Conservation (phyloP, 2,329 filamentous ascomycete genomes). For the Trichoderma endophyticum region DNA sequence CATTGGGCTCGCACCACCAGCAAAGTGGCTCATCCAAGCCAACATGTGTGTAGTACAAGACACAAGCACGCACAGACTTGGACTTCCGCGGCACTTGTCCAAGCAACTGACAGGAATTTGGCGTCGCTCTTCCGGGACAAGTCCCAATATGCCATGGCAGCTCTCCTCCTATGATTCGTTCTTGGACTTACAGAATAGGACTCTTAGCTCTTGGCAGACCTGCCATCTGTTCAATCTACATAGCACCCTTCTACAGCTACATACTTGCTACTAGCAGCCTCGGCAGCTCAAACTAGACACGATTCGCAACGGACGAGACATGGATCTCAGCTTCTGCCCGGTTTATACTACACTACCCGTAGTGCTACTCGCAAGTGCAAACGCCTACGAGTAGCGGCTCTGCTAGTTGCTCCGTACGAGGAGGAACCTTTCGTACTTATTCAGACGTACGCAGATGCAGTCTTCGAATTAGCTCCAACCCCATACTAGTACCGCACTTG, state of each 20-base stretch:
- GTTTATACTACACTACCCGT: neutral
- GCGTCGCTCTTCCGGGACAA: neutral
- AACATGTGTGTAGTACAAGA: neutral
- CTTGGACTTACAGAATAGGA: neutral
- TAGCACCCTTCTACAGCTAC: neutral
- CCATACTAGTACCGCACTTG: slow-evolving; percentile 5
- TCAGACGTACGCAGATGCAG: neutral
- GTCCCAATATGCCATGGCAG: neutral
- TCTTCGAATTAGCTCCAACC: neutral
- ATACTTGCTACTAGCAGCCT: neutral
- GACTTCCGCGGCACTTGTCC: neutral
- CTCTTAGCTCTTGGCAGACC: neutral
- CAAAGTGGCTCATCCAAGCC: neutral
- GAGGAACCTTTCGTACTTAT: neutral
- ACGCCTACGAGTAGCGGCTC: neutral
- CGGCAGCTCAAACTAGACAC: neutral
- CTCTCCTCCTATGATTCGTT: neutral
- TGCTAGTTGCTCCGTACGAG: neutral
- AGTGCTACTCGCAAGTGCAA: neutral
- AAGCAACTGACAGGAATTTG: slow-evolving; percentile 8
- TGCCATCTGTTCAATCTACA: neutral
- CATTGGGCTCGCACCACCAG: neutral
- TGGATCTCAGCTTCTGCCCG: neutral
- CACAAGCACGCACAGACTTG: neutral
- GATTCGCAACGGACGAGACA: slow-evolving; percentile 1